Percentiles rank a stretch among this genome's conserved stretches.
Conservation (phyloP, 192 early-diverging fungal genomes). For the Piromyces finnis region DNA sequence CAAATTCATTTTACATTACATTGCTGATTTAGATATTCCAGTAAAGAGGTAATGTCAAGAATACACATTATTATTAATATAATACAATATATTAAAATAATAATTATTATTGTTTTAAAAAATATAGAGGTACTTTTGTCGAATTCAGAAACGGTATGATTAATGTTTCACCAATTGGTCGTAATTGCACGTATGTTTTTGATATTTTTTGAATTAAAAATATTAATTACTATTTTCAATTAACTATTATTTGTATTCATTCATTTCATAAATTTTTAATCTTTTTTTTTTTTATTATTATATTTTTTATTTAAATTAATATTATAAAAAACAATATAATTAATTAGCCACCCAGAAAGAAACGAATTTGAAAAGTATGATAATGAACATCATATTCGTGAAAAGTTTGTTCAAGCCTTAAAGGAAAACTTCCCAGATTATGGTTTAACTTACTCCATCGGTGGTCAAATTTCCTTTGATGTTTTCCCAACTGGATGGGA, state of each 20-base stretch:
- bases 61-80: too few species aligned
- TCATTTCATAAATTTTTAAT: too few species aligned
- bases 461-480: constrained; percentile 97
- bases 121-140: constrained; percentile 80
- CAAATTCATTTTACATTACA: constrained; percentile 86
- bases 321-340: background rate
- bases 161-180: constrained; percentile 92
- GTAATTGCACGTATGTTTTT: constrained; percentile 61
- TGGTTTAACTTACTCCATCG: constrained; percentile 85
- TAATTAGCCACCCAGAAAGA: constrained; percentile 54
- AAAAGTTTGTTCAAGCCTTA: constrained; percentile 67
- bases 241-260: too few species aligned
- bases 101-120: too few species aligned
- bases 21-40: constrained; percentile 85
- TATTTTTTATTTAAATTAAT: background rate
- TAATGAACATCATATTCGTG: constrained; percentile 62
- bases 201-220: too few species aligned
- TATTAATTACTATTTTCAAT: too few species aligned
- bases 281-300: background rate
- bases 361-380: constrained; percentile 85
- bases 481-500: constrained; percentile 98
- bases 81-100: too few species aligned
- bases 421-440: constrained; percentile 70
- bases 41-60: constrained; percentile 80
- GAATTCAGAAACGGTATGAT: constrained; percentile 99